A percentile compares a stretch with the other conserved stretches of the same genome.
Evolutionary conservation across 805 yeast genomes (phyloP).

Genomic region (Candida golubevii): DNA sequence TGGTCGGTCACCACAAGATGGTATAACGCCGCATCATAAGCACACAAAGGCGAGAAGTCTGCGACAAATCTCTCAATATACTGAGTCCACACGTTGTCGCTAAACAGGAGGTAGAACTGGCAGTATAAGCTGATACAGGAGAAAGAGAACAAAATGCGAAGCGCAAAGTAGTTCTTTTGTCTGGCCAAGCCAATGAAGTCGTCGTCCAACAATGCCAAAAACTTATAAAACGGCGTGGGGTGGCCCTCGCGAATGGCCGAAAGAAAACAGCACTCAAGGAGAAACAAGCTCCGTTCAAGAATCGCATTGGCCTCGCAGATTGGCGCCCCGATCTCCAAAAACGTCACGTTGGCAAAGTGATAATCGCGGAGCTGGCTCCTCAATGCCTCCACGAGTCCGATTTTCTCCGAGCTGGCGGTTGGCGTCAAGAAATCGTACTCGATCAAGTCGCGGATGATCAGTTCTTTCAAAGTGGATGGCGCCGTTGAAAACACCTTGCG

Average conservation of each 20-base stretch:
- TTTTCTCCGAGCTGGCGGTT: background rate
- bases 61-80: constrained; percentile 19
- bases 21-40: constrained; percentile 7
- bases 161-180: constrained; percentile 21
- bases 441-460: constrained; percentile 3
- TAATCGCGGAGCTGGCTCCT: constrained; percentile 4
- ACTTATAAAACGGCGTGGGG: constrained; percentile 31
- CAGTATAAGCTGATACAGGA: constrained; percentile 18
- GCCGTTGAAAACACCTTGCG: constrained; percentile 4
- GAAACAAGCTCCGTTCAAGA: constrained; percentile 6
- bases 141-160: constrained; percentile 22
- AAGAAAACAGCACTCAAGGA: constrained; percentile 14
- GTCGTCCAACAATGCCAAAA: constrained; percentile 19
- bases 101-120: constrained; percentile 20
- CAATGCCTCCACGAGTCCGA: constrained; percentile 7
- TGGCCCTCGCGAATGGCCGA: constrained; percentile 16
- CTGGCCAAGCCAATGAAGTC: constrained; percentile 20
- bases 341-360: constrained; percentile 3
- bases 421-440: constrained; percentile 4
- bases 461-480: constrained; percentile 5
- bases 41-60: constrained; percentile 1
- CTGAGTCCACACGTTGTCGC: constrained; percentile 28
- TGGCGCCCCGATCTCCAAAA: constrained; percentile 9
- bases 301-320: constrained; percentile 9
- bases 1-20: constrained; percentile 5